Evolutionary conservation across 352 stramenopile species (phyloP).

Genomic region (Globisporangium acanthophoron): DNA sequence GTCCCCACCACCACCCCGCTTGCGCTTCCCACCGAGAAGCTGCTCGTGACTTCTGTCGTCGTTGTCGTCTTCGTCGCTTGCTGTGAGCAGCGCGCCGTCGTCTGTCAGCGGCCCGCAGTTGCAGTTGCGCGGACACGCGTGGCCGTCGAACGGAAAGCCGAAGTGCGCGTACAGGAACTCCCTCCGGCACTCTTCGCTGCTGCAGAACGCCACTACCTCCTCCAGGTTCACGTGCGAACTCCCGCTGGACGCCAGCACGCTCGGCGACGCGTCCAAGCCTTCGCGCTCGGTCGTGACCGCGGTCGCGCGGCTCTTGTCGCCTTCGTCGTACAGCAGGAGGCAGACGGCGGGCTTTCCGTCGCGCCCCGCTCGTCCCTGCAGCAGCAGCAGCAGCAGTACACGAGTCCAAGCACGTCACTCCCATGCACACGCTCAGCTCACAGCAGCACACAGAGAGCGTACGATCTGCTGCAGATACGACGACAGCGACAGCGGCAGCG

Average conservation of each 20-base stretch:
- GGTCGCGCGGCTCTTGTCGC: conserved; percentile 50
- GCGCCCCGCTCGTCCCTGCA: conserved; percentile 60
- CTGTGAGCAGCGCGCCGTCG: neutral
- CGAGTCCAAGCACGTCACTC: neutral
- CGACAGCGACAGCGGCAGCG: conserved; percentile 53
- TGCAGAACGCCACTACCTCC: conserved; percentile 52
- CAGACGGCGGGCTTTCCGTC: conserved; percentile 52
- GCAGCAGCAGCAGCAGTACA: neutral
- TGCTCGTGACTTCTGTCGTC: neutral
- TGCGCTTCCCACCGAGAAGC: neutral
- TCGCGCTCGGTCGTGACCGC: conserved; percentile 34
- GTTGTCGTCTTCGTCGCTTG: neutral
- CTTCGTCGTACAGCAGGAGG: conserved; percentile 49
- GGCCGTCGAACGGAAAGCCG: conserved; percentile 33
- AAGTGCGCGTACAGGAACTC: conserved; percentile 55
- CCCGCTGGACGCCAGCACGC: conserved; percentile 21
- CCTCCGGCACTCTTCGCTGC: conserved; percentile 46
- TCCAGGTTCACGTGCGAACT: conserved; percentile 38
- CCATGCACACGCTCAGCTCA: no score
- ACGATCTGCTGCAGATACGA: conserved; percentile 81
- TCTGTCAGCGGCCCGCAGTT: conserved; percentile 43
- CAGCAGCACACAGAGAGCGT: conserved; percentile 6
- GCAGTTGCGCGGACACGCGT: conserved; percentile 42
- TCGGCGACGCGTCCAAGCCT: conserved; percentile 16
- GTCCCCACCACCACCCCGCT: neutral